Conservation (phyloP, 2,329 filamentous ascomycete species). For the Clonostachys chloroleuca region DNA sequence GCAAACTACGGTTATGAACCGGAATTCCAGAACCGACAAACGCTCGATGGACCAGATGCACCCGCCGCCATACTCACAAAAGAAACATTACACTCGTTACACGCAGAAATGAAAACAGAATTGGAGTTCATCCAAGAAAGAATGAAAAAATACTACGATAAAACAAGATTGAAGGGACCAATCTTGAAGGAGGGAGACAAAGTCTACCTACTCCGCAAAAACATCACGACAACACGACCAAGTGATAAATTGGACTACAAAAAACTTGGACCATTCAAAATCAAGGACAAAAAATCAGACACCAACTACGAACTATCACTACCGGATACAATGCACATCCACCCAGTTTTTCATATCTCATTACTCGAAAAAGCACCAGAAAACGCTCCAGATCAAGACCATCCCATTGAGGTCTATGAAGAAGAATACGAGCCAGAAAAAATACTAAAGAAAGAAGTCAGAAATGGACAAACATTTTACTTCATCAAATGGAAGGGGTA, state of each 20-base stretch:
- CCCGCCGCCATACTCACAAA: constrained; percentile 1
- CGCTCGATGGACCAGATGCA: neutral
- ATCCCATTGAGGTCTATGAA: too few relatives aligned
- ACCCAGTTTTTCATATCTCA: too few relatives aligned
- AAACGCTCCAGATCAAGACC: too few relatives aligned
- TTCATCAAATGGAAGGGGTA: too few relatives aligned
- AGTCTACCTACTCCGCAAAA: constrained; percentile 8
- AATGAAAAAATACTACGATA: constrained; percentile 7
- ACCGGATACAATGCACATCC: too few relatives aligned
- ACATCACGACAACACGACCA: constrained; percentile 7
- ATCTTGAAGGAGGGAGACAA: constrained; percentile 7
- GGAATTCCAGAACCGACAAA: neutral
- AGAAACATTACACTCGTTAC: too few relatives aligned
- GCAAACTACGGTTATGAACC: constrained; percentile 3
- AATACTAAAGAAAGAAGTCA: too few relatives aligned
- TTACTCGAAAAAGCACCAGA: too few relatives aligned
- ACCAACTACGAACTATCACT: constrained; percentile 5
- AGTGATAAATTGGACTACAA: constrained; percentile 11
- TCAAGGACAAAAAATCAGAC: constrained; percentile 6
- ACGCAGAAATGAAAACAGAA: constrained; percentile 1
- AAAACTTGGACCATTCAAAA: neutral
- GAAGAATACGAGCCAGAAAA: too few relatives aligned
- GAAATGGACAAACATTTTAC: too few relatives aligned
- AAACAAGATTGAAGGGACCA: constrained; percentile 8
- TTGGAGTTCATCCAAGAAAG: constrained; percentile 2